These are phyloP conservation scores for Kwoniella dejecticola DNA, from an alignment of 768 basidiomycete genomes.

Conservation along the genomic window DNA sequence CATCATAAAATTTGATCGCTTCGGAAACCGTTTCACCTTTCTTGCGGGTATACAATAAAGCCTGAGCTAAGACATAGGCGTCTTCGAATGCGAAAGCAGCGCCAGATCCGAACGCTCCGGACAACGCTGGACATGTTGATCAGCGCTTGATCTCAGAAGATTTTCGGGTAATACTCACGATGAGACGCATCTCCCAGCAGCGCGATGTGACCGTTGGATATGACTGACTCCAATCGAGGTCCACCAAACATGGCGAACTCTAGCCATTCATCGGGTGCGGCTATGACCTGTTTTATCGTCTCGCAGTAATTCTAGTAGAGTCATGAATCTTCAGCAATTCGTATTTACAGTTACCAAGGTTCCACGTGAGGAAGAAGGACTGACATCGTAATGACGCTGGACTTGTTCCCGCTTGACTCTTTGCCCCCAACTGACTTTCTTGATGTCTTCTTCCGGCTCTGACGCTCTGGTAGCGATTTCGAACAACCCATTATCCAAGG, in stretches of 20 bases:
- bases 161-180: constrained; percentile 19
- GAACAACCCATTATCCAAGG: constrained; percentile 28
- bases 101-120: constrained; percentile 41
- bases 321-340: too few species aligned
- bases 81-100: constrained; percentile 46
- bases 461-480: constrained; percentile 28
- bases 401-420: constrained; percentile 17
- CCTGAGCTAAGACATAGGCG: constrained; percentile 29
- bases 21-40: constrained; percentile 5
- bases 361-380: neutral
- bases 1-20: constrained; percentile 28
- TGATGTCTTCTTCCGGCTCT: constrained; percentile 22
- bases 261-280: constrained; percentile 32
- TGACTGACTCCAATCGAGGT: constrained; percentile 29
- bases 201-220: constrained; percentile 23
- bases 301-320: constrained; percentile 23
- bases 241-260: constrained; percentile 44
- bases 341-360: too few species aligned
- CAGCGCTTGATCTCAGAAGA: neutral
- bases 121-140: constrained; percentile 19
- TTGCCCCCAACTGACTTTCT: constrained; percentile 37
- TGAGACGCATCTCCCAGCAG: constrained; percentile 42
- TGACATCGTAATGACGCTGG: constrained; percentile 24
- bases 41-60: constrained; percentile 10
- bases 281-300: constrained; percentile 25